phyloP scores from a whole-genome alignment of 208 protist species.

The Trypanosoma rangeli region DNA sequence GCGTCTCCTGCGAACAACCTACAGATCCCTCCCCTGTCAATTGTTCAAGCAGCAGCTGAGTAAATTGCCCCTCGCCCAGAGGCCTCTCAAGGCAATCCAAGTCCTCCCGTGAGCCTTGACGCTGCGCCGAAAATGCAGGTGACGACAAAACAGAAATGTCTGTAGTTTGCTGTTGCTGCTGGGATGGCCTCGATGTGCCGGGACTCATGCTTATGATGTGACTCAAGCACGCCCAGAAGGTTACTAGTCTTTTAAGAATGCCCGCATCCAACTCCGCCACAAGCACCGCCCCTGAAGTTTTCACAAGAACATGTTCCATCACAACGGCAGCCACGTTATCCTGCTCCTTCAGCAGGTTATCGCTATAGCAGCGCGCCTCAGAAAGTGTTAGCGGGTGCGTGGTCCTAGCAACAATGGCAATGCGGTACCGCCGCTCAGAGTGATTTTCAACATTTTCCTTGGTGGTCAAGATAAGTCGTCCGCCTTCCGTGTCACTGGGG shows the following conservation, averaged over 20 bases:
- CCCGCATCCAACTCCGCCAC: constrained; percentile 23
- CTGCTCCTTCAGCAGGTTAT: constrained; percentile 2
- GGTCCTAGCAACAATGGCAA: constrained; percentile 27
- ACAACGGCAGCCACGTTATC: constrained; percentile 13
- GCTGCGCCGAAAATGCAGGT: not conserved
- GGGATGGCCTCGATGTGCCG: not conserved
- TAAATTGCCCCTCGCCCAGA: constrained; percentile 13
- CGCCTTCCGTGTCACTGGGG: not conserved
- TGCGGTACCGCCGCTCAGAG: constrained; percentile 26
- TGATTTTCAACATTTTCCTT: constrained; percentile 20
- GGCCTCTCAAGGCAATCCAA: constrained; percentile 9
- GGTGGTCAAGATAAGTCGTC: constrained; percentile 25
- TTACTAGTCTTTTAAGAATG: constrained; percentile 18
- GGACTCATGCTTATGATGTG: not conserved
- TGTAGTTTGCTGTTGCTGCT: constrained; percentile 3
- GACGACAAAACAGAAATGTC: not conserved
- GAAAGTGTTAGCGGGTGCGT: constrained; percentile 25
- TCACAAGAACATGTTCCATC: constrained; percentile 31
- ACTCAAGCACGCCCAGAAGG: constrained; percentile 10
- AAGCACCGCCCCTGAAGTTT: constrained; percentile 24
- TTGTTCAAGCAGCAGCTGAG: constrained; percentile 1
- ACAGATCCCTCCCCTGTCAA: not conserved
- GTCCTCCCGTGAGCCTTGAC: constrained; percentile 6
- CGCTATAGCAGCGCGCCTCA: constrained; percentile 14
- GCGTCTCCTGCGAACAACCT: not conserved